Percentiles rank a stretch among this genome's conserved stretches.
These are phyloP conservation scores for Petunia secreta DNA, from an alignment of 257 asterid species.

Conservation along the genomic window DNA sequence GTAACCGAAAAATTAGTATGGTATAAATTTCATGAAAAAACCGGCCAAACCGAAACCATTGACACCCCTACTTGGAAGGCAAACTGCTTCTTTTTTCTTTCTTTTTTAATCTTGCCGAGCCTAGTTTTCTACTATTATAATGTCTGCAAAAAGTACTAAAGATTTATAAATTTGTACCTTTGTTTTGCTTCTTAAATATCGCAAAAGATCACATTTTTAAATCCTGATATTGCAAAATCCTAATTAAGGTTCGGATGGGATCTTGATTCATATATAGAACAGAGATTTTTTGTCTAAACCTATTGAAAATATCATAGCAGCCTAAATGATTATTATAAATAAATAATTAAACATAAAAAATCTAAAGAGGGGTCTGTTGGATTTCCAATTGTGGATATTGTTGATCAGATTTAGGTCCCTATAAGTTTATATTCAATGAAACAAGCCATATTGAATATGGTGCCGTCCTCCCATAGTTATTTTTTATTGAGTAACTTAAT, in stretches of 20 bases:
- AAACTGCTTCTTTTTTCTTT: neutral
- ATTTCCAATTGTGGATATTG: neutral
- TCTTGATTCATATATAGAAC: neutral
- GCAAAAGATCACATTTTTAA: neutral
- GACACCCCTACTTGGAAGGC: no score
- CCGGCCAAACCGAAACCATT: no score
- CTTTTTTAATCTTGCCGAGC: neutral
- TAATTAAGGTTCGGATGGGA: neutral
- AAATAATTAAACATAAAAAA: neutral
- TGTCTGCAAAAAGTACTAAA: neutral
- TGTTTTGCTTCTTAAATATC: neutral
- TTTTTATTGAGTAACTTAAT: neutral
- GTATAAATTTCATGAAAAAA: no score
- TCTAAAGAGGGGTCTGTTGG: neutral
- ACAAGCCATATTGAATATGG: neutral
- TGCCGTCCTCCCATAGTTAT: neutral
- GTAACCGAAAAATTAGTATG: no score
- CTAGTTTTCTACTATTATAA: neutral
- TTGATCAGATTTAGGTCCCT: slow-evolving; percentile 4
- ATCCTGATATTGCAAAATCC: neutral
- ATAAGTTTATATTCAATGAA: neutral
- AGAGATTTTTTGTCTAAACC: slow-evolving; percentile 22
- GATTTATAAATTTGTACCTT: neutral
- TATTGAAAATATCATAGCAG: slow-evolving; percentile 6
- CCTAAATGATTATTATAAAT: neutral